phyloP scores from a whole-genome alignment of 805 yeast species.

The Lachancea cidri region DNA sequence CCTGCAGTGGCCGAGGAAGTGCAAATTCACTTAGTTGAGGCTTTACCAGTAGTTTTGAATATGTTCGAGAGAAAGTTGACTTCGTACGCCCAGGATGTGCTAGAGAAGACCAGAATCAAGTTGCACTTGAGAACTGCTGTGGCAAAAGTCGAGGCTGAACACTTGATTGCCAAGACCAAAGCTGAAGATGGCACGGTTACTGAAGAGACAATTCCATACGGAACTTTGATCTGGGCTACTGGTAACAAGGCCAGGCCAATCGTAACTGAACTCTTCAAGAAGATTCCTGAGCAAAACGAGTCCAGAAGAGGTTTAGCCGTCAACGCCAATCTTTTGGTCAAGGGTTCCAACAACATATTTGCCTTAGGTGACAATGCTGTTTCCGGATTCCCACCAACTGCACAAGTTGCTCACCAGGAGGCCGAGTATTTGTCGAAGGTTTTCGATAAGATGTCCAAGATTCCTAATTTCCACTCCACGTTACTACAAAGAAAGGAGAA shows the following conservation, averaged over 20 bases:
- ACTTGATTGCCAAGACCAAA: conserved; percentile 68
- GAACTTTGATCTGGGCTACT: conserved; percentile 94
- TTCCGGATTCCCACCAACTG: conserved; percentile 90
- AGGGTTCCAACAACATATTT: conserved; percentile 76
- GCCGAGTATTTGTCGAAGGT: conserved; percentile 74
- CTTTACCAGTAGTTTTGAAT: conserved; percentile 77
- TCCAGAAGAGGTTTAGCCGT: conserved; percentile 86
- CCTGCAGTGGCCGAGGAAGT: conserved; percentile 84
- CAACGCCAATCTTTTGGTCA: conserved; percentile 71
- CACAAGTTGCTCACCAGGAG: conserved; percentile 94
- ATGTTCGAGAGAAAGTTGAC: conserved; percentile 43
- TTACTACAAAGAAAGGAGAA: conserved; percentile 36
- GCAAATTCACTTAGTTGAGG: conserved; percentile 82
- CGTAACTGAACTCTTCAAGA: conserved; percentile 57
- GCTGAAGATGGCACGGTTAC: conserved; percentile 65
- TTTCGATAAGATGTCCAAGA: conserved; percentile 52
- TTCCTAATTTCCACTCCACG: conserved; percentile 36
- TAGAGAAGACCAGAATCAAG: conserved; percentile 53
- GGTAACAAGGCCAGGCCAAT: conserved; percentile 87
- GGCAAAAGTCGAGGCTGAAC: conserved; percentile 70
- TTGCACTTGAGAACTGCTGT: conserved; percentile 84
- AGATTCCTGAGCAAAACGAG: conserved; percentile 71
- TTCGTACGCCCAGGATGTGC: conserved; percentile 39
- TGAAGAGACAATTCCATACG: conserved; percentile 65
- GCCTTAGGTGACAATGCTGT: conserved; percentile 93